Percentiles rank a stretch among this genome's conserved stretches.
Conservation (phyloP, 441 rosid genomes). For the Rhodomyrtus psidioides region DNA sequence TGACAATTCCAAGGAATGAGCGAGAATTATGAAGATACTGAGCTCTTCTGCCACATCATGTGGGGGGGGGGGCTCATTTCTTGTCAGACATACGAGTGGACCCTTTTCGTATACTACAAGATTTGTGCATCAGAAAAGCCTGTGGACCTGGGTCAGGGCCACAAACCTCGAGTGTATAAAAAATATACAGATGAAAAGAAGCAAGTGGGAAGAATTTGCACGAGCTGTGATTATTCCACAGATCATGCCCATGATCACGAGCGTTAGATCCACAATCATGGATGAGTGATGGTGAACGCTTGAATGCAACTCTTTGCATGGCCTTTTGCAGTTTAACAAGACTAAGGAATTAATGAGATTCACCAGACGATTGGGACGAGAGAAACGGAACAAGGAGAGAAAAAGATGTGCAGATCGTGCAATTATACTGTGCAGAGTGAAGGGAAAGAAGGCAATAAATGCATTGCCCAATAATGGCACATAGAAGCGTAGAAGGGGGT, state of each 20-base stretch:
- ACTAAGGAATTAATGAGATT: not conserved
- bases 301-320: not conserved
- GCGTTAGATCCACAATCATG: not conserved
- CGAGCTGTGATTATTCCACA: not conserved
- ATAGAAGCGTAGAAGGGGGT: too few species aligned
- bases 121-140: conserved; percentile 17
- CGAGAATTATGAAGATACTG: not conserved
- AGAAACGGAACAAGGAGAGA: not conserved
- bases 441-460: not conserved
- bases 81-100: conserved; percentile 14
- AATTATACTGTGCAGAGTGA: not conserved
- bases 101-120: conserved; percentile 43
- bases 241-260: not conserved
- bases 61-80: not conserved
- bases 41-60: not conserved
- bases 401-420: not conserved
- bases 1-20: not conserved
- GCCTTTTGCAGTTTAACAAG: not conserved
- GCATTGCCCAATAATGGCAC: not conserved
- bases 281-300: not conserved
- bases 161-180: not conserved
- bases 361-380: not conserved
- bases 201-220: not conserved
- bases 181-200: not conserved
- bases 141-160: not conserved